phyloP scores from a whole-genome alignment of 2,329 filamentous ascomycete genomes.

The Sclerotinia trifoliorum region DNA sequence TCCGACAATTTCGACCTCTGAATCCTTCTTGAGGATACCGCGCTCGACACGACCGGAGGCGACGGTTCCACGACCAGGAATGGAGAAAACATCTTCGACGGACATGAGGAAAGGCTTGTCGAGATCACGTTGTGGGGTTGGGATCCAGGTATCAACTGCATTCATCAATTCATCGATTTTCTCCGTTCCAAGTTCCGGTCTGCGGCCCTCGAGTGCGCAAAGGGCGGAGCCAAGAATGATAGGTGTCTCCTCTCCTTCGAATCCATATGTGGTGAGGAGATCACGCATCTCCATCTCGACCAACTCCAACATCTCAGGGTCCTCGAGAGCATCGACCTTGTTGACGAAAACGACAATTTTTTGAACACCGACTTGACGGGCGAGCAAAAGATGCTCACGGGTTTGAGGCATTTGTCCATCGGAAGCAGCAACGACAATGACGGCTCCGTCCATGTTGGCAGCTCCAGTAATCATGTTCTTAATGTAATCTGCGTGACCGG shows the following conservation, averaged over 20 bases:
- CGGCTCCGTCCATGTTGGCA: constrained; percentile 98
- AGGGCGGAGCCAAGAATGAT: constrained; percentile 97
- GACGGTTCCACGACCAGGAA: constrained; percentile 91
- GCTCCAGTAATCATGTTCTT: constrained; percentile 99
- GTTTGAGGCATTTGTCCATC: constrained; percentile 99
- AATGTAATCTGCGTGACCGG: constrained; percentile 99
- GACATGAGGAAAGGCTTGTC: constrained; percentile 99
- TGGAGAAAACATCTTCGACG: constrained; percentile 89
- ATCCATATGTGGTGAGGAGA: constrained; percentile 86
- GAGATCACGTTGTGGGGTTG: constrained; percentile 86
- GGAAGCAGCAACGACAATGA: constrained; percentile 96
- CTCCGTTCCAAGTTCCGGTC: constrained; percentile 78
- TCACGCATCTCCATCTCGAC: constrained; percentile 99
- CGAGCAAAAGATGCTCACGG: constrained; percentile 94
- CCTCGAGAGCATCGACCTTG: constrained; percentile 96
- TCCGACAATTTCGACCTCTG: constrained; percentile 91
- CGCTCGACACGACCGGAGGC: constrained; percentile 97
- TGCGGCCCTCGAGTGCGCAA: constrained; percentile 84
- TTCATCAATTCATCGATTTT: constrained; percentile 91
- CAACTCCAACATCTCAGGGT: constrained; percentile 99
- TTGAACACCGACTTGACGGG: constrained; percentile 97
- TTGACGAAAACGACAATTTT: constrained; percentile 99
- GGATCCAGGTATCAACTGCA: constrained; percentile 94
- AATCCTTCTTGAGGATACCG: constrained; percentile 87
- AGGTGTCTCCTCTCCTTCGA: constrained; percentile 96